Percentiles rank a stretch among this genome's conserved stretches.
Evolutionary conservation across 345 rosid species (phyloP).

Genomic region (Salix exigua): DNA sequence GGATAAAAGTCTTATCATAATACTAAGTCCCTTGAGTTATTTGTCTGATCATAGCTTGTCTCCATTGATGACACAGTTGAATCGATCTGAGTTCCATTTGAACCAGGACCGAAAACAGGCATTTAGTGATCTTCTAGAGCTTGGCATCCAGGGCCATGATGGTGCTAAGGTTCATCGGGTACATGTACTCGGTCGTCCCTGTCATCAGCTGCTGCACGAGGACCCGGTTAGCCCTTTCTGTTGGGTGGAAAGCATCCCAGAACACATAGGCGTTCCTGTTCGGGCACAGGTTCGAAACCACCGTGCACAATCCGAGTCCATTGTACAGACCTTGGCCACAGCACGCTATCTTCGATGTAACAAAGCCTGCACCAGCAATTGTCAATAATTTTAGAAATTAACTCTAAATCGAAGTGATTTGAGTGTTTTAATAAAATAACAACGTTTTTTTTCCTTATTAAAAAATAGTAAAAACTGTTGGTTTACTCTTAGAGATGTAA

Average conservation of each 20-base stretch:
- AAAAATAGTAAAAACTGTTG: too few species aligned
- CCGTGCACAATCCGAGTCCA: slow-evolving; percentile 14
- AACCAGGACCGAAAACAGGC: too few species aligned
- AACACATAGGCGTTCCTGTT: slow-evolving; percentile 13
- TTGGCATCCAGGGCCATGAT: slow-evolving; percentile 7
- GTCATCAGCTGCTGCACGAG: slow-evolving; percentile 5
- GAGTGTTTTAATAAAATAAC: too few species aligned
- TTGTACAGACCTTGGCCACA: slow-evolving; percentile 21
- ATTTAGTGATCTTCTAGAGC: neutral
- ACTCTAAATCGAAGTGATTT: too few species aligned
- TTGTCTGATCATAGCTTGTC: too few species aligned
- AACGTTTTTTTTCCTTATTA: too few species aligned
- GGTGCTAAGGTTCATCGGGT: slow-evolving; percentile 18
- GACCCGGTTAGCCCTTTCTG: slow-evolving; percentile 7
- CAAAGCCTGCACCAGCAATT: neutral
- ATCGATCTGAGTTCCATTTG: too few species aligned
- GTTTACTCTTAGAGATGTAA: too few species aligned
- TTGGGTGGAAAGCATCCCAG: slow-evolving; percentile 20
- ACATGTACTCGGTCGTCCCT: slow-evolving; percentile 13
- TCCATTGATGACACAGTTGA: too few species aligned
- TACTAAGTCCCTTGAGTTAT: too few species aligned
- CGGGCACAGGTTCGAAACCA: slow-evolving; percentile 7
- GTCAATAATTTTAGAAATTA: too few species aligned
- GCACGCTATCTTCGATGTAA: slow-evolving; percentile 17
- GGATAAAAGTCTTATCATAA: too few species aligned